Percentiles rank a stretch among this genome's conserved stretches.
Conservation (phyloP, 345 rosid species). For the Salix purpurea region DNA sequence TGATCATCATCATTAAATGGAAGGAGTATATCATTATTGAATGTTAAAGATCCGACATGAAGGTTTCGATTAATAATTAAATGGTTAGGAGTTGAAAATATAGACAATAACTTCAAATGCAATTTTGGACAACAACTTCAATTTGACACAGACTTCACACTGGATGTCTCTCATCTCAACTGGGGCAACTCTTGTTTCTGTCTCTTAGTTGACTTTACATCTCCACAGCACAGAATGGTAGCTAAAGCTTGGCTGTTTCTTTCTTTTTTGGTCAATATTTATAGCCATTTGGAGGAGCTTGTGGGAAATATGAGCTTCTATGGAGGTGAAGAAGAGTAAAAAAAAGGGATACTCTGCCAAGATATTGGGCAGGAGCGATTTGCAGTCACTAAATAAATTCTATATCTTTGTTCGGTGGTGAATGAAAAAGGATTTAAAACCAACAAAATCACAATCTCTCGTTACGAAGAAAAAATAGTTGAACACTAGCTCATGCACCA, state of each 20-base stretch:
- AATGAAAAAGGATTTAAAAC: background rate
- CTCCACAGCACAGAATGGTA: background rate
- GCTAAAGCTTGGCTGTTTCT: background rate
- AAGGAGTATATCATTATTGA: constrained; percentile 1
- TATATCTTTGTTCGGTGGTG: background rate
- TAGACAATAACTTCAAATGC: constrained; percentile 1
- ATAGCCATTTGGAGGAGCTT: background rate
- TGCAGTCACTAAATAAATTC: background rate
- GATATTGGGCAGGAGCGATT: background rate
- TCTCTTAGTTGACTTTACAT: background rate
- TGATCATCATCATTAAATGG: constrained; percentile 15
- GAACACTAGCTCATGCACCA: background rate
- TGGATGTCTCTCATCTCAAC: background rate
- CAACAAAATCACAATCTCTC: background rate
- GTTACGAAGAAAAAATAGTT: background rate
- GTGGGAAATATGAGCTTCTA: background rate
- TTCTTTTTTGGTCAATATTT: background rate
- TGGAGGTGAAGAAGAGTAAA: background rate
- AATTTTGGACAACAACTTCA: no score
- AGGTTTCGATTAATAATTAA: background rate
- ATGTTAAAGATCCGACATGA: constrained; percentile 18
- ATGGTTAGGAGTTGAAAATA: background rate
- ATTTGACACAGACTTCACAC: background rate
- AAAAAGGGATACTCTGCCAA: background rate
- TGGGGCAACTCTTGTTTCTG: background rate